These are phyloP conservation scores for Solanum virginianum DNA, from an alignment of 257 asterid species.

Conservation along the genomic window DNA sequence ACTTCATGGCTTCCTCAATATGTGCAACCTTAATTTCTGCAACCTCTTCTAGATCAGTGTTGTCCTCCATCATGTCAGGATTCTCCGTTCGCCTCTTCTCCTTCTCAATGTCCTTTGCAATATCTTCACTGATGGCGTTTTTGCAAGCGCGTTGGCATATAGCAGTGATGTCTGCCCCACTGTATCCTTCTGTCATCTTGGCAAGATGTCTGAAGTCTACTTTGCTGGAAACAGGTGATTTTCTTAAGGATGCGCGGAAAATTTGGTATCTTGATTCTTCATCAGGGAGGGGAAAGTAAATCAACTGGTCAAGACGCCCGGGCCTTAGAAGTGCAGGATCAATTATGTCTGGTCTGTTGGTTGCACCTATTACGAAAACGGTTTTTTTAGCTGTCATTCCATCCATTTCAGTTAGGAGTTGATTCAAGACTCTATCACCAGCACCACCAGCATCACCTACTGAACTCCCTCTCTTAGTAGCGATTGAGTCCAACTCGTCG, in stretches of 20 bases:
- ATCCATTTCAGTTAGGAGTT: conserved; percentile 56
- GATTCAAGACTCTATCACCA: conserved; percentile 55
- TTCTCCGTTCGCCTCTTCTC: conserved; percentile 31
- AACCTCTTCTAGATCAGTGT: conserved; percentile 30
- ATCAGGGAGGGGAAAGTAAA: conserved; percentile 54
- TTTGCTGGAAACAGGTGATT: conserved; percentile 47
- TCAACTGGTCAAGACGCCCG: conserved; percentile 58
- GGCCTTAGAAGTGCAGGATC: conserved; percentile 52
- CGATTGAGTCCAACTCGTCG: conserved; percentile 59
- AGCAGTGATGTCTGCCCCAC: conserved; percentile 58
- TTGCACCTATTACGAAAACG: conserved; percentile 56
- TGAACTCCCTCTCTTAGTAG: conserved; percentile 56
- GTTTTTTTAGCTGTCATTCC: conserved; percentile 61
- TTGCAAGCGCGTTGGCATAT: conserved; percentile 59
- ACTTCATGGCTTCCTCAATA: conserved; percentile 65
- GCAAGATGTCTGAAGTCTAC: conserved; percentile 46
- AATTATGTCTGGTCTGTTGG: too few relatives aligned
- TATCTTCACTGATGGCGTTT: conserved; percentile 44
- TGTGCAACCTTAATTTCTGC: conserved; percentile 46
- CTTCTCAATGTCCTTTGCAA: conserved; percentile 52
- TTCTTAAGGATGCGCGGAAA: conserved; percentile 49
- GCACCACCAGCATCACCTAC: conserved; percentile 64
- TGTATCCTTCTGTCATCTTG: conserved; percentile 48
- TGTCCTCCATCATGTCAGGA: conserved; percentile 56
- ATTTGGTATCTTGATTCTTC: conserved; percentile 52